A percentile compares a stretch with the other conserved stretches of the same genome.
Evolutionary conservation across 176 grass and related monocot species (phyloP).

Genomic region (Canna indica): DNA sequence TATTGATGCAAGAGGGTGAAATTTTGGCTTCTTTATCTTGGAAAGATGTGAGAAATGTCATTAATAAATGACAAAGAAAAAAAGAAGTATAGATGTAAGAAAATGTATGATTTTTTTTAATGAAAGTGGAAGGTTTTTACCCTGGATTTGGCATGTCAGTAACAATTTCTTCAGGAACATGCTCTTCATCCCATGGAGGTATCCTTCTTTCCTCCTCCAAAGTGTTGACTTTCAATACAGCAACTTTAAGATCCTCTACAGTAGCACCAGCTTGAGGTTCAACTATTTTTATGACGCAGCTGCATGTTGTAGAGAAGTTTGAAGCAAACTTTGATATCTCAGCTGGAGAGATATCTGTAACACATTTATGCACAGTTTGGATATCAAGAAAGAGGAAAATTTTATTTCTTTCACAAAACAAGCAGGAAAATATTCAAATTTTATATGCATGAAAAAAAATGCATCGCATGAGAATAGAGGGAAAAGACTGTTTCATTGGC

Average conservation of each 20-base stretch:
- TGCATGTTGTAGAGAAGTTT: conserved; percentile 84
- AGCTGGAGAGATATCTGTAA: conserved; percentile 71
- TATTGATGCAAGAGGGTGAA: too few relatives aligned
- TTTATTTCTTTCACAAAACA: neutral
- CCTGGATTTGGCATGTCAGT: conserved; percentile 65
- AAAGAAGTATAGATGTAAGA: neutral
- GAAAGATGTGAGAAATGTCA: neutral
- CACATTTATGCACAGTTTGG: neutral
- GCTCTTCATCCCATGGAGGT: conserved; percentile 84
- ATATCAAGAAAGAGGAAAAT: neutral
- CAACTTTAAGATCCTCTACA: conserved; percentile 64
- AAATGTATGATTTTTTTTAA: neutral
- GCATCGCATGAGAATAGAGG: neutral
- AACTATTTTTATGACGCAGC: conserved; percentile 96
- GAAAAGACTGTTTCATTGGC: neutral
- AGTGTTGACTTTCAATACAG: conserved; percentile 63
- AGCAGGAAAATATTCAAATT: neutral
- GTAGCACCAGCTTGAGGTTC: conserved; percentile 83
- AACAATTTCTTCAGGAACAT: conserved; percentile 98
- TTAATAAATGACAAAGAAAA: neutral
- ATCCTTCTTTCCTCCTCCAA: conserved; percentile 60
- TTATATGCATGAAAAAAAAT: too few relatives aligned
- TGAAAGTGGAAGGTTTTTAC: conserved; percentile 23
- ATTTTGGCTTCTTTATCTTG: too few relatives aligned
- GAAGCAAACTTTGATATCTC: conserved; percentile 70